Conservation (phyloP, 2,329 filamentous ascomycete species). For the Helotiales sp. region DNA sequence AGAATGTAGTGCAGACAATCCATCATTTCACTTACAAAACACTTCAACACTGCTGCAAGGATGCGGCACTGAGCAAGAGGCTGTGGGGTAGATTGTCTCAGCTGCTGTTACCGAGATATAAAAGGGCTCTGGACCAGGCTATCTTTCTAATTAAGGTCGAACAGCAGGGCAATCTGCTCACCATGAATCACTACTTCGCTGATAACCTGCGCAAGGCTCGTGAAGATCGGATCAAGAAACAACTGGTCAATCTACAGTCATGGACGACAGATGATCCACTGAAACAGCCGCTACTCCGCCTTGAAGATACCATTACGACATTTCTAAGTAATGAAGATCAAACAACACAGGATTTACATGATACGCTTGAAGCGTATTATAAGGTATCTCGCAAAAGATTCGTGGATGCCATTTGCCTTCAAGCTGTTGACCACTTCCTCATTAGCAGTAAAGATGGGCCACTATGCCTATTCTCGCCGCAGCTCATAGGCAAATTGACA, state of each 20-base stretch:
- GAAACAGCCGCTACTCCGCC: slow-evolving; percentile 13
- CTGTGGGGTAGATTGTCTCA: slow-evolving; percentile 53
- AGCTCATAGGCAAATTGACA: slow-evolving; percentile 55
- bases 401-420: slow-evolving; percentile 64
- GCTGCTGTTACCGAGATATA: slow-evolving; percentile 52
- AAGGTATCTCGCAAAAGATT: slow-evolving; percentile 64
- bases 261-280: slow-evolving; percentile 18
- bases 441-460: slow-evolving; percentile 56
- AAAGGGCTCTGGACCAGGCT: slow-evolving; percentile 53
- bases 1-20: slow-evolving; percentile 39
- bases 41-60: slow-evolving; percentile 50
- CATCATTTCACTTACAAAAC: slow-evolving; percentile 56
- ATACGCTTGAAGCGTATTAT: slow-evolving; percentile 66
- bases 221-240: slow-evolving; percentile 17
- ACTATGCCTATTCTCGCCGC: slow-evolving; percentile 56
- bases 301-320: slow-evolving; percentile 11
- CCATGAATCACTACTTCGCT: slow-evolving; percentile 59
- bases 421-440: slow-evolving; percentile 60
- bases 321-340: slow-evolving; percentile 42
- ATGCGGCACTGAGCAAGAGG: slow-evolving; percentile 49
- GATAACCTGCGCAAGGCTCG: slow-evolving; percentile 41
- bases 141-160: slow-evolving; percentile 59
- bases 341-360: slow-evolving; percentile 60
- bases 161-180: slow-evolving; percentile 50
- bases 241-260: slow-evolving; percentile 16